A percentile compares a stretch with the other conserved stretches of the same genome.
These are phyloP conservation scores for Sicyos baderoa DNA, from an alignment of 306 rosid genomes.

Conservation along the genomic window DNA sequence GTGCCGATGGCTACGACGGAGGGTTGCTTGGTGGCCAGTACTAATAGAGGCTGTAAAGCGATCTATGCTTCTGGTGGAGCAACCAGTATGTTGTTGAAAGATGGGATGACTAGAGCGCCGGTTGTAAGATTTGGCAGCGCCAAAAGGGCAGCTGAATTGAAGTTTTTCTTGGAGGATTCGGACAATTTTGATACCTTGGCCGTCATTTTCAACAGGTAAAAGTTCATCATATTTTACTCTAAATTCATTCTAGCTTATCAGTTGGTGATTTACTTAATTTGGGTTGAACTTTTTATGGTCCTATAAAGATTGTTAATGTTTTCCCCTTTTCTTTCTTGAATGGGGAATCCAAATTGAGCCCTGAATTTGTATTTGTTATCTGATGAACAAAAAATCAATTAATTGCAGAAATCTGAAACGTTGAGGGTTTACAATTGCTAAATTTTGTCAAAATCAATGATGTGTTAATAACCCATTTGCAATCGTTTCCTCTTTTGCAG, in stretches of 20 bases:
- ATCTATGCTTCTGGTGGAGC: slow-evolving; percentile 20
- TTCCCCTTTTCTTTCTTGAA: background rate
- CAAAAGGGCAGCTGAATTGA: slow-evolving; percentile 21
- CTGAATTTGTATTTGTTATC: background rate
- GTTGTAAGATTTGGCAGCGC: slow-evolving; percentile 19
- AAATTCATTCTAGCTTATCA: background rate
- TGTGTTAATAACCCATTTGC: background rate
- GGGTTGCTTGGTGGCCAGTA: slow-evolving; percentile 22
- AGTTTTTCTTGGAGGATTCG: slow-evolving; percentile 18
- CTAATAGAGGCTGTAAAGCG: slow-evolving; percentile 20
- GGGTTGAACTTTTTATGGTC: background rate
- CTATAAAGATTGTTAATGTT: background rate
- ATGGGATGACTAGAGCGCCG: slow-evolving; percentile 23
- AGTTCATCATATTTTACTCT: background rate
- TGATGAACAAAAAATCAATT: background rate
- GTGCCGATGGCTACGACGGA: slow-evolving; percentile 22
- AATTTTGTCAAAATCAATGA: background rate
- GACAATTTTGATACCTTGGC: slow-evolving; percentile 16
- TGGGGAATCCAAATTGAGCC: background rate
- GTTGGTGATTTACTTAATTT: slow-evolving; percentile 6
- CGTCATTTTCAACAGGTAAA: slow-evolving; percentile 18
- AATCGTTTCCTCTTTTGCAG: background rate
- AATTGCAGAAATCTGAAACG: background rate
- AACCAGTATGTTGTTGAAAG: slow-evolving; percentile 15
- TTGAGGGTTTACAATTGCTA: background rate